These are phyloP conservation scores for Przewalskia tangutica DNA, from an alignment of 257 asterid species.

Conservation along the genomic window DNA sequence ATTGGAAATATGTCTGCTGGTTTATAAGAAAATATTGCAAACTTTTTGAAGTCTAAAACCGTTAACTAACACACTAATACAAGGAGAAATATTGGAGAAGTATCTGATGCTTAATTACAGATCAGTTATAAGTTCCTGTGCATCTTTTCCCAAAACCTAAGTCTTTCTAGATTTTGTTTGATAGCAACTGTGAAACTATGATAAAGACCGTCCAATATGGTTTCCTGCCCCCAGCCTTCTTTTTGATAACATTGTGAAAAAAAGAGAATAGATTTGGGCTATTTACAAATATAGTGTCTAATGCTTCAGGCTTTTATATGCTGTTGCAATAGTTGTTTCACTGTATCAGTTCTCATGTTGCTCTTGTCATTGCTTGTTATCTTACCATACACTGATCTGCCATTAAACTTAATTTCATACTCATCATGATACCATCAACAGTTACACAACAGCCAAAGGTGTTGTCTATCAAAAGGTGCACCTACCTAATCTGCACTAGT, in stretches of 20 bases:
- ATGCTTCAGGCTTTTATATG: background rate
- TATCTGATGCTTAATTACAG: background rate
- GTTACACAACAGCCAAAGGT: background rate
- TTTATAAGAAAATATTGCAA: background rate
- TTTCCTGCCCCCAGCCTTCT: background rate
- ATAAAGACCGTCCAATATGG: background rate
- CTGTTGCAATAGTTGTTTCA: background rate
- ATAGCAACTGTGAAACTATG: background rate
- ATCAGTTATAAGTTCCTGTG: background rate
- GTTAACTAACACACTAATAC: background rate
- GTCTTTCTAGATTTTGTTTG: background rate
- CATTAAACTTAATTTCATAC: background rate
- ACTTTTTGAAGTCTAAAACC: background rate
- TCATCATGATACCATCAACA: background rate
- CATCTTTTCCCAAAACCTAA: background rate
- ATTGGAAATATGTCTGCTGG: background rate
- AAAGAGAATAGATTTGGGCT: background rate
- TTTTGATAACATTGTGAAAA: background rate
- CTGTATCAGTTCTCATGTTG: background rate
- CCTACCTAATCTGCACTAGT: background rate
- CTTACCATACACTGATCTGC: background rate
- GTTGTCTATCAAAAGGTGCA: background rate
- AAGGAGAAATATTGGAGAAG: background rate
- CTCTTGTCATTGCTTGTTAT: background rate
- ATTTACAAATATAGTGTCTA: background rate